Percentiles rank a stretch among this genome's conserved stretches.
phyloP scores from a whole-genome alignment of 2,329 filamentous ascomycete species.

The Penicillium thymicola region DNA sequence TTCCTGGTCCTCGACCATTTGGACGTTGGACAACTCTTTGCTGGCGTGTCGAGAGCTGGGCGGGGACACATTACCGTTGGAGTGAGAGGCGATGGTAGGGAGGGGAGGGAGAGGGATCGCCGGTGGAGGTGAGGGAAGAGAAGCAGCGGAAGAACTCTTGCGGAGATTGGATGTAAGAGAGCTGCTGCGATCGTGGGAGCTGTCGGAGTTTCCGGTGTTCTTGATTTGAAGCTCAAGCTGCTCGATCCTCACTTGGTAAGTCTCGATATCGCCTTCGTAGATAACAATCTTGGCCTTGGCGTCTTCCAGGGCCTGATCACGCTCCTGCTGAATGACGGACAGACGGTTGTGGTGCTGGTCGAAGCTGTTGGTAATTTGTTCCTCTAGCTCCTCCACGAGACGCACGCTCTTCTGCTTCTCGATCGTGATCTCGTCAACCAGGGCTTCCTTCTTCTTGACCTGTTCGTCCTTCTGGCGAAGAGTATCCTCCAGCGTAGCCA shows the following conservation, averaged over 20 bases:
- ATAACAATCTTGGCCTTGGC: conserved; percentile 62
- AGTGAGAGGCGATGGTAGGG: conserved; percentile 58
- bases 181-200: conserved; percentile 53
- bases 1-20: conserved; percentile 92
- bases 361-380: conserved; percentile 91
- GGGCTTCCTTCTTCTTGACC: conserved; percentile 46
- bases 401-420: conserved; percentile 88
- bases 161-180: conserved; percentile 68
- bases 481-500: conserved; percentile 47
- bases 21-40: conserved; percentile 73
- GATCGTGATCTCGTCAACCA: conserved; percentile 51
- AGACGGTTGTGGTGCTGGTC: conserved; percentile 92
- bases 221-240: conserved; percentile 61
- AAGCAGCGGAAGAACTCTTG: conserved; percentile 78
- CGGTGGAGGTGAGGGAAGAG: conserved; percentile 87
- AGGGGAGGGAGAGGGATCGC: conserved; percentile 94
- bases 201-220: conserved; percentile 35
- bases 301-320: conserved; percentile 73
- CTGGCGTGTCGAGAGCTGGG: conserved; percentile 69
- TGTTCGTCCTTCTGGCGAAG: conserved; percentile 44
- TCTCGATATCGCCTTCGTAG: conserved; percentile 67
- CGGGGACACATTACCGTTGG: conserved; percentile 53
- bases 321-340: conserved; percentile 74
- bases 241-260: conserved; percentile 54
- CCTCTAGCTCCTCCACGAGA: conserved; percentile 91